Conservation (phyloP, 768 basidiomycete genomes). For the Boletus rubescentipes region DNA sequence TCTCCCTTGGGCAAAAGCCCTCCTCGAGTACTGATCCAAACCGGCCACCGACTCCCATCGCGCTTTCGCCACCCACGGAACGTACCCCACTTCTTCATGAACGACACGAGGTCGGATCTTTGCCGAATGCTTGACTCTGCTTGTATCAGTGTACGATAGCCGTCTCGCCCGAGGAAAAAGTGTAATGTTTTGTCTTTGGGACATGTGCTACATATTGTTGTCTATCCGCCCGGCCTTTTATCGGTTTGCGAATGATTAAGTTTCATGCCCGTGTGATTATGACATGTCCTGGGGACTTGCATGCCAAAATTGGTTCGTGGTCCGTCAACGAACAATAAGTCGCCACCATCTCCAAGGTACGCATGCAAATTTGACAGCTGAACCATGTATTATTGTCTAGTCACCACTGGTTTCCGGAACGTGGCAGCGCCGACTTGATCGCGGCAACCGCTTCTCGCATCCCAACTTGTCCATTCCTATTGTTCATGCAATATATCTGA, state of each 20-base stretch:
- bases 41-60: constrained; percentile 10
- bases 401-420: constrained; percentile 1
- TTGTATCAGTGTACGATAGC: constrained; percentile 29
- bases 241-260: constrained; percentile 20
- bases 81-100: constrained; percentile 34
- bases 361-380: constrained; percentile 20
- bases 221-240: constrained; percentile 15
- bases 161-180: neutral
- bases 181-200: neutral
- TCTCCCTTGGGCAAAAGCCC: constrained; percentile 18
- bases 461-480: constrained; percentile 25
- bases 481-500: constrained; percentile 24
- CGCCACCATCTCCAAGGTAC: constrained; percentile 28
- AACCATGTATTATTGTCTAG: constrained; percentile 16
- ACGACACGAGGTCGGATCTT: constrained; percentile 12
- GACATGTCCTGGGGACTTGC: neutral
- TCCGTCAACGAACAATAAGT: constrained; percentile 28
- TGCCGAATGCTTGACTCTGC: constrained; percentile 10
- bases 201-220: constrained; percentile 12
- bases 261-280: constrained; percentile 14
- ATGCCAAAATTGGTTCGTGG: constrained; percentile 9
- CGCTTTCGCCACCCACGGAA: constrained; percentile 26
- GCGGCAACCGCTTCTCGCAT: constrained; percentile 13
- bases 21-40: constrained; percentile 4
- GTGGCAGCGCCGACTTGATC: constrained; percentile 4